Base-by-base conservation (phyloP, 495 filamentous ascomycete genomes). In the Annulohypoxylon nitens region DNA sequence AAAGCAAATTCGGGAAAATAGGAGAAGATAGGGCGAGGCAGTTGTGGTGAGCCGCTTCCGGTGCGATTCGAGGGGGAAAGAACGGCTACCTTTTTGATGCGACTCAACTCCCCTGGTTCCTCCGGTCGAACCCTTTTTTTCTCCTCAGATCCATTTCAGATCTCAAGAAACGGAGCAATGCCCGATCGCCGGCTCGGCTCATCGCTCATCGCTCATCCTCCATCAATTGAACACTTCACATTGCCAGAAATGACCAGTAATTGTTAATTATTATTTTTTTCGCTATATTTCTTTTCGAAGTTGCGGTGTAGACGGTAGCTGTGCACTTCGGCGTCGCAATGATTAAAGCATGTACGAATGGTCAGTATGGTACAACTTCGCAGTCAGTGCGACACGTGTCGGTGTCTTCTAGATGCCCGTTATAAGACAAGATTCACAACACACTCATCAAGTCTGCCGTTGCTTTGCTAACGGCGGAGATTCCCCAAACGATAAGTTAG, bases 311-410 rank as follows among this genome's bases (percentile, higher is more conserved):
- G 61, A 64, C 8, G 33, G 62, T 30, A 51, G 20, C 20, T 64
- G 30, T 30, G 43, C 3, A 14, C 18, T 25, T 55, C 36, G 62
- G 41, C 34, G 45, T 45, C 34, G 37, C 47, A 30, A 8, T 45
- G 55, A 61, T 66, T 43, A 62, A 62, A 20, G 11, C 61, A 67
- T 71, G 60, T 67, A 71, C 50, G 67, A 41, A 47, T 5, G 34
- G 23, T 60, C 45, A 12, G 61, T 71, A 71, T 71, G 67, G 41
- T 71, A 71, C 69, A 60, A 18, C 57, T 41, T 60, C 36, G 10
- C 25, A n/a, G 37, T 60, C 61, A 66, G 41, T 67, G 62, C 69
- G 67, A 67, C 20, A 39, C 8, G 58, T 51, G 16, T 37, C 23
- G 34, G 30, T 10, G 25, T 16, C n/a, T 36, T 41, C 39, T 51